Evolutionary conservation across 805 yeast species (phyloP), one percentile per base, ranked within the genome.

Genomic region (Candida takata): DNA sequence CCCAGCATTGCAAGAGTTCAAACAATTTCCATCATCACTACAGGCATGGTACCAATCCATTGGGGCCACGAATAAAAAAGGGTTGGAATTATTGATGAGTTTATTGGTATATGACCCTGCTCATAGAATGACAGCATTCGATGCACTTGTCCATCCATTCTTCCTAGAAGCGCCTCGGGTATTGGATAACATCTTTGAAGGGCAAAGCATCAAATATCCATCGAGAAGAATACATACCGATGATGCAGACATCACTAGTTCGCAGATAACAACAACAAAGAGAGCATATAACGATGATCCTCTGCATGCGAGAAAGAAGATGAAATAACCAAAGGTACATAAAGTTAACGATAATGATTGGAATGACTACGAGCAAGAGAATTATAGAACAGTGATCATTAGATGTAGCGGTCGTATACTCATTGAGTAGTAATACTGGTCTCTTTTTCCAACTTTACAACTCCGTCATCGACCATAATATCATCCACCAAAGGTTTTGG

Each of bases 11-110:
- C 71, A 77, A 35, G 67, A 67, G 31, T 67, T 78, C 50, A 74
- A 72, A 29, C 64, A 66, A 14, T 82, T 77, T 48, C 84, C 86
- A 2, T 61, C 60, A 29, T 83, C 81, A 49, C 61, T 92, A 27
- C 75, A 75, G 27, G 76, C 79, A 10, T 92, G 98, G 98, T 90
- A 81, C 55, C 83, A 80, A 42, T 69, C 84, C 2, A 77, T 84
- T 20, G 94, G 95, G 11, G 90, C 85, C 0, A 64, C 76, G 6
- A 83, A 81, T 52, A 73, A 72, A 38, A 68, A 68, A 45, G 87
- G 95, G 29, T 65, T 84, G 15, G 72, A 74, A 38, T 61, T 90
- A 19, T 60, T 90, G 19, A 63, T 72, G 25, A 71, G 72, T 28
- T 55, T 92, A 27, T 59, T 92, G 34, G 82, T 74, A 40, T 92